Base-by-base conservation (phyloP, 2,329 filamentous ascomycete genomes). In the Clarireedia paspali region DNA sequence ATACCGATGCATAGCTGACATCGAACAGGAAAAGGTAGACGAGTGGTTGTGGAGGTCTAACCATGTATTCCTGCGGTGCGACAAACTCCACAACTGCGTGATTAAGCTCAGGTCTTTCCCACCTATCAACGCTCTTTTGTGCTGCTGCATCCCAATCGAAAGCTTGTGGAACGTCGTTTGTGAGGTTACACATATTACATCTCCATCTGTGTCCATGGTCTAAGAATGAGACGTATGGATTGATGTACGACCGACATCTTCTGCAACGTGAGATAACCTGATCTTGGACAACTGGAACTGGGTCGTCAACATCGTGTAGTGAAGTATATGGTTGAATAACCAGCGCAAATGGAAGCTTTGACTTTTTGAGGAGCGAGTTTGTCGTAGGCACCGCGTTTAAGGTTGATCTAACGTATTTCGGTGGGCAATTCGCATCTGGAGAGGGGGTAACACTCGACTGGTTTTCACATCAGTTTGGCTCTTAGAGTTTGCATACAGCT, bases 141-240 rank as follows among this genome's bases (percentile, higher is more conserved):
- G 91, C 80, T 46, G 89, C 87, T 36, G 90, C 86, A 73, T 99
- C 94, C 94, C 94, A 99, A 71, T 99, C 94, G 64, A 99, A 99
- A 39, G 91, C 91, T 73, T 99, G 94, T n/a, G 94, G 94, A 40
- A 97, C 92, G 66, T 99, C 94, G 70, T 99, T 99, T 64, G 91
- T 96, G 62, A 99, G 78, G 72, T 96, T 97, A 73, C 94, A 99
- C 91, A 99, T 96, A 75, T 99, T 99, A 77, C 94, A 99, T 68
- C 92, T 87, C 94, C 94, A 99, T 69, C 94, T 83, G 74, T 99
- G 94, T 47, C 94, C 94, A 69, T 97, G 90, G 67, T 99, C 94
- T 59, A 99, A 77, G 75, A 99, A 99, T 47, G 89, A 90, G 58
- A 95, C 94, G 65, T 92, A 99, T 12, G 94, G 91, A 71, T 97